A percentile compares a stretch with the other conserved stretches of the same genome.
Conservation (phyloP, 106 monocot genomes). For the Apostasia ramifera region DNA sequence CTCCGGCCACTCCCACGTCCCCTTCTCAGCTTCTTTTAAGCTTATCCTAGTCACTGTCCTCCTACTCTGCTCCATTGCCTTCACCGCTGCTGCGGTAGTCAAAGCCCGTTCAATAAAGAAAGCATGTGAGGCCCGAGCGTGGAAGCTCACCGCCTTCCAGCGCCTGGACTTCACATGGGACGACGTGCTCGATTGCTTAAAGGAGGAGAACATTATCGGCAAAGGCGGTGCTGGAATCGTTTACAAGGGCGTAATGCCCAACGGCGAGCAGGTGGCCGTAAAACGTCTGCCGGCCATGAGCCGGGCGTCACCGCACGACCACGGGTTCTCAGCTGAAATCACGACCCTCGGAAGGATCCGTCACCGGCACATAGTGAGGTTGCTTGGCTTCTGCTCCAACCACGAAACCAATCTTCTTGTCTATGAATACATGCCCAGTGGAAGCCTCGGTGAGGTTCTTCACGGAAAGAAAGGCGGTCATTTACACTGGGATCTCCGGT, state of each 20-base stretch:
- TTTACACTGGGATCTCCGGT: slow-evolving; percentile 53
- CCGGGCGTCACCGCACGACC: slow-evolving; percentile 47
- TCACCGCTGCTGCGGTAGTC: slow-evolving; percentile 43
- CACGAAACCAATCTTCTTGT: slow-evolving; percentile 58
- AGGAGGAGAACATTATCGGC: slow-evolving; percentile 64
- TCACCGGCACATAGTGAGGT: slow-evolving; percentile 59
- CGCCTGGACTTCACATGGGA: slow-evolving; percentile 58
- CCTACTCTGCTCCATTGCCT: slow-evolving; percentile 53
- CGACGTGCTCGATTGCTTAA: slow-evolving; percentile 47
- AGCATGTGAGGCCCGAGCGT: slow-evolving; percentile 44
- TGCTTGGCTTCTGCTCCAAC: slow-evolving; percentile 62
- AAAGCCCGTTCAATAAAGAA: slow-evolving; percentile 70
- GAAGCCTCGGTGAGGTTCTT: slow-evolving; percentile 59
- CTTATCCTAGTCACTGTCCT: slow-evolving; percentile 54
- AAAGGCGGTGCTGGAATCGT: slow-evolving; percentile 69
- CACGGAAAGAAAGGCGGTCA: slow-evolving; percentile 69
- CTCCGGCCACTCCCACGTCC: slow-evolving; percentile 16
- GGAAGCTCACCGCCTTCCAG: slow-evolving; percentile 67
- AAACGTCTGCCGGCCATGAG: slow-evolving; percentile 57
- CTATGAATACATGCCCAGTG: slow-evolving; percentile 71
- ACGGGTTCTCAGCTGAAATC: slow-evolving; percentile 61
- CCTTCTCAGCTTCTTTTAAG: slow-evolving; percentile 54
- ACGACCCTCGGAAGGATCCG: slow-evolving; percentile 61
- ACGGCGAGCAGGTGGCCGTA: slow-evolving; percentile 58
- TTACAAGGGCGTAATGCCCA: slow-evolving; percentile 56